phyloP scores from a whole-genome alignment of 192 early-diverging fungal genomes.

The Kickxella alabastrina region DNA sequence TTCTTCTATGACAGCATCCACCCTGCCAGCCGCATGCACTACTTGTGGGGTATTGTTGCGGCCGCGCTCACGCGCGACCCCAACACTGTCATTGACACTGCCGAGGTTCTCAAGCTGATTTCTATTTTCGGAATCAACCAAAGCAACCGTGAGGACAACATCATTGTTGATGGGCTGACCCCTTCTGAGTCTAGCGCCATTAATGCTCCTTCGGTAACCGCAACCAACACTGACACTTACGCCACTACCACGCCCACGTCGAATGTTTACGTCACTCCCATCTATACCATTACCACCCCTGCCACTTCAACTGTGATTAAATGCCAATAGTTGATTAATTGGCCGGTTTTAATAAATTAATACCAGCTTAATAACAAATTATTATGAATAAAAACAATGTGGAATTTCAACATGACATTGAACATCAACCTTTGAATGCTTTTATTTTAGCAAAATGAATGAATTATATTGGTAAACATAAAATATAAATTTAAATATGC shows the following conservation, averaged over 20 bases:
- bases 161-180: conserved; percentile 18
- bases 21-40: conserved; percentile 47
- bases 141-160: conserved; percentile 36
- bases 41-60: conserved; percentile 39
- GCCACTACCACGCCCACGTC: background rate
- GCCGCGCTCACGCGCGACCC: conserved; percentile 31
- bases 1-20: conserved; percentile 44
- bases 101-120: conserved; percentile 13
- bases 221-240: background rate
- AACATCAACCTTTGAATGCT: too few species aligned
- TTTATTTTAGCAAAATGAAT: too few species aligned
- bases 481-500: too few species aligned
- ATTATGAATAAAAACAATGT: too few species aligned
- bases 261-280: background rate
- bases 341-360: too few species aligned
- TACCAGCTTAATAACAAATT: too few species aligned
- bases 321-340: background rate
- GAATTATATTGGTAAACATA: too few species aligned
- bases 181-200: conserved; percentile 7
- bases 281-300: background rate
- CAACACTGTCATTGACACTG: conserved; percentile 13
- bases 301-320: background rate
- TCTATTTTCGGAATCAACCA: conserved; percentile 16
- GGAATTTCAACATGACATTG: too few species aligned
- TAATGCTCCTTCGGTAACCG: conserved; percentile 5